A percentile compares a stretch with the other conserved stretches of the same genome.
Evolutionary conservation across 495 filamentous ascomycete genomes (phyloP).

Genomic region (Aspergillus avenaceus): DNA sequence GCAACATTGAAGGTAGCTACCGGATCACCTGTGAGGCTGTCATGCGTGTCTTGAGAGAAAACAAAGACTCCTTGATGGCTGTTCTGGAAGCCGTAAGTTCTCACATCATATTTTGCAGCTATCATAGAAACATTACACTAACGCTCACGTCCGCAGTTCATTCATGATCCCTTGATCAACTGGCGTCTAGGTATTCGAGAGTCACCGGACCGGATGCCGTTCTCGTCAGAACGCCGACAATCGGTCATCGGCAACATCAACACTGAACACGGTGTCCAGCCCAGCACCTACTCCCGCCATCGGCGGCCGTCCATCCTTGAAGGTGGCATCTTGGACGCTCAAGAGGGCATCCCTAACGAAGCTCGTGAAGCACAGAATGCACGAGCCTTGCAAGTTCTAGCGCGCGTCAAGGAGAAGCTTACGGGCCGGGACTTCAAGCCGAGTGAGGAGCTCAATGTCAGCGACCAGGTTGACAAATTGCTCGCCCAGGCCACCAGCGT

Average conservation of each 20-base stretch:
- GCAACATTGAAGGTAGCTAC: conserved; percentile 98
- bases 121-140: conserved; percentile 8
- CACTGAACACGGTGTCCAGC: conserved; percentile 43
- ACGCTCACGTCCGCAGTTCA: conserved; percentile 60
- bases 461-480: conserved; percentile 87
- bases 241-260: conserved; percentile 69
- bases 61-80: conserved; percentile 98
- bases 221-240: conserved; percentile 72
- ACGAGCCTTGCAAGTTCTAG: conserved; percentile 84
- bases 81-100: conserved; percentile 89
- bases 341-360: conserved; percentile 47
- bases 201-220: conserved; percentile 72
- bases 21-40: conserved; percentile 96
- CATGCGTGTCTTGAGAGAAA: conserved; percentile 92
- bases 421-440: conserved; percentile 66
- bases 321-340: conserved; percentile 46
- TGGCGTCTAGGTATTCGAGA: conserved; percentile 90
- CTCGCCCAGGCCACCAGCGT: conserved; percentile 92
- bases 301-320: conserved; percentile 47
- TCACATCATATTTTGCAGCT: not conserved
- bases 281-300: conserved; percentile 43
- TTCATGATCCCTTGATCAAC: conserved; percentile 95
- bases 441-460: conserved; percentile 75
- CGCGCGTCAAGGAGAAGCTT: conserved; percentile 89
- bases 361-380: conserved; percentile 84